Evolutionary conservation across 805 yeast species (phyloP).

Genomic region (Wilhelminamyces savonicus): DNA sequence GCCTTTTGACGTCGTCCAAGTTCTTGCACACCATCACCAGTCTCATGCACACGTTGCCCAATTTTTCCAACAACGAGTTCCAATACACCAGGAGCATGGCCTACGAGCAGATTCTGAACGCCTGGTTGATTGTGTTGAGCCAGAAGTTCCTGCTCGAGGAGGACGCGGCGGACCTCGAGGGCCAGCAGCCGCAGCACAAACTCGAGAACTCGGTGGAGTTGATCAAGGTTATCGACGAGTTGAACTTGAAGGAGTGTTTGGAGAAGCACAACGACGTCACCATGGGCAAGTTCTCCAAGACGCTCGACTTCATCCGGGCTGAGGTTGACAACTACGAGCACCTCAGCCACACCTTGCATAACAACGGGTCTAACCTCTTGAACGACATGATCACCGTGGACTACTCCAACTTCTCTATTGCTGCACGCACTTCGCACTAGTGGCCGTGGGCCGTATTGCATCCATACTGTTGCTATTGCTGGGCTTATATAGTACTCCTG

Average conservation of each 20-base stretch:
- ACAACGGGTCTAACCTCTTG: constrained; percentile 10
- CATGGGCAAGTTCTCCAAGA: constrained; percentile 34
- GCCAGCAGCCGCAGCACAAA: constrained; percentile 1
- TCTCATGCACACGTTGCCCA: constrained; percentile 59
- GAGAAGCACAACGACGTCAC: constrained; percentile 40
- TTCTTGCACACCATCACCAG: constrained; percentile 59
- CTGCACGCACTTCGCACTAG: constrained; percentile 26
- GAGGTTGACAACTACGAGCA: constrained; percentile 27
- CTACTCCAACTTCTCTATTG: constrained; percentile 35
- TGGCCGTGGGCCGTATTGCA: no score
- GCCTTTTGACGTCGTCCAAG: constrained; percentile 46
- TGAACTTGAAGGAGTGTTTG: constrained; percentile 36
- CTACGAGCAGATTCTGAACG: constrained; percentile 54
- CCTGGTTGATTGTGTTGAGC: constrained; percentile 46
- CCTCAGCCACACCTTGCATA: constrained; percentile 12
- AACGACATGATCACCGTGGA: constrained; percentile 37
- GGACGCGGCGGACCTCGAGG: constrained; percentile 6
- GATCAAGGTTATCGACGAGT: constrained; percentile 25
- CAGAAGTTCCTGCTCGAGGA: constrained; percentile 17
- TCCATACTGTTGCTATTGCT: no score
- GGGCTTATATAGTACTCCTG: no score
- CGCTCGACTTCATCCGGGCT: constrained; percentile 37
- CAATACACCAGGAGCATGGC: constrained; percentile 48
- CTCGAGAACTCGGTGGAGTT: constrained; percentile 14
- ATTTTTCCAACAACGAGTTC: constrained; percentile 52